A percentile compares a stretch with the other conserved stretches of the same genome.
Evolutionary conservation across 2,329 filamentous ascomycete genomes (phyloP).

Genomic region (Aspergillus caelatus): DNA sequence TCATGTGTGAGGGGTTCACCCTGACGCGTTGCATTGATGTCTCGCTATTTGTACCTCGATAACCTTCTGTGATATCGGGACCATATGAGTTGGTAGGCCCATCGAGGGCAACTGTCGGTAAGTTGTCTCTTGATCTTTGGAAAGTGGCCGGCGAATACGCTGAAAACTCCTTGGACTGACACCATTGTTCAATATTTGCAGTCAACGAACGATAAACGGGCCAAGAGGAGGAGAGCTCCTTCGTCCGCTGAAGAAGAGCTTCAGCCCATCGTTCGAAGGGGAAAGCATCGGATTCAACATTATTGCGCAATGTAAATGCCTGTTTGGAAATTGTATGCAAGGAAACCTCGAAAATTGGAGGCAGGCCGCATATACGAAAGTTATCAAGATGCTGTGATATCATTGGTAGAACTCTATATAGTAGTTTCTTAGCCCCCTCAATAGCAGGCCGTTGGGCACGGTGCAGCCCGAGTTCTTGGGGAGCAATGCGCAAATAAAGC

Average conservation of each 20-base stretch:
- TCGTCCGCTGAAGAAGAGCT: conserved; percentile 33
- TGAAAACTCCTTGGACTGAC: conserved; percentile 23
- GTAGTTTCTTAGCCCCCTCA: conserved; percentile 40
- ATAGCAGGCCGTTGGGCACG: conserved; percentile 36
- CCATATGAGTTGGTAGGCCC: conserved; percentile 5
- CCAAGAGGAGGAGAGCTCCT: conserved; percentile 33
- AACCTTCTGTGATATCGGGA: conserved; percentile 10
- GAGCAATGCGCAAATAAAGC: conserved; percentile 38
- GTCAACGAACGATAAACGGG: conserved; percentile 37
- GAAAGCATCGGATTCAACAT: conserved; percentile 34
- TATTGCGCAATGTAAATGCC: conserved; percentile 33
- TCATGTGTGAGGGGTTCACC: conserved; percentile 14
- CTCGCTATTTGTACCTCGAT: conserved; percentile 7
- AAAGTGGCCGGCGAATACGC: conserved; percentile 14
- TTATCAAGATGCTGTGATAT: conserved; percentile 42
- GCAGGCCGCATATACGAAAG: conserved; percentile 39
- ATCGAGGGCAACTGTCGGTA: conserved; percentile 2
- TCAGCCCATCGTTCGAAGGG: conserved; percentile 40
- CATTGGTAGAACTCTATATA: conserved; percentile 39
- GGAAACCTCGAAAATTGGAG: conserved; percentile 41
- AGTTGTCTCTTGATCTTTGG: conserved; percentile 9
- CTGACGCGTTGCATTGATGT: conserved; percentile 15
- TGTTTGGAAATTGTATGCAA: conserved; percentile 41
- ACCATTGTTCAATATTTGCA: conserved; percentile 32
- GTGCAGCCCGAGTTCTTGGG: conserved; percentile 34